Percentiles rank a stretch among this genome's conserved stretches.
phyloP scores from a whole-genome alignment of 2,329 filamentous ascomycete genomes.

The Colletotrichum orchidophilum region DNA sequence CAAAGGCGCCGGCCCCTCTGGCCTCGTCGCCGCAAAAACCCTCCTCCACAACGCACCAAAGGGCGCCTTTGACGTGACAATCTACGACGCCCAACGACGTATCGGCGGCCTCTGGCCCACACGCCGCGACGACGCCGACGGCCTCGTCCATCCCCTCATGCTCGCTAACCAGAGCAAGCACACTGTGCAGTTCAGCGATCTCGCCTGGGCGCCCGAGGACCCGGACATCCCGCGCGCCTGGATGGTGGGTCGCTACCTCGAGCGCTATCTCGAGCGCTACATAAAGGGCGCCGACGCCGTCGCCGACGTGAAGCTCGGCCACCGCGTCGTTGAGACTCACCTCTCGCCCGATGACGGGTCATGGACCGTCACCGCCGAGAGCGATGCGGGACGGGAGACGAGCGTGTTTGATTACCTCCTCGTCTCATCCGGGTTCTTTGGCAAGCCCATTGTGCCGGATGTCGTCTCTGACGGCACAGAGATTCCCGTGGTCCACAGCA shows the following conservation, averaged over 20 bases:
- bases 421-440: slow-evolving; percentile 81
- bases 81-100: slow-evolving; percentile 73
- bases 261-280: slow-evolving; percentile 70
- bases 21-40: slow-evolving; percentile 77
- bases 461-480: slow-evolving; percentile 44
- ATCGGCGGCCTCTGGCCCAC: slow-evolving; percentile 84
- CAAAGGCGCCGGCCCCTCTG: slow-evolving; percentile 74
- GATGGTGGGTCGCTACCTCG: slow-evolving; percentile 79
- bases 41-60: slow-evolving; percentile 68
- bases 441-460: slow-evolving; percentile 63
- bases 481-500: slow-evolving; percentile 73
- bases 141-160: slow-evolving; percentile 73
- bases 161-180: slow-evolving; percentile 80
- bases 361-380: slow-evolving; percentile 53
- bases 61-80: slow-evolving; percentile 70
- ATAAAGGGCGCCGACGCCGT: slow-evolving; percentile 30
- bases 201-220: slow-evolving; percentile 71
- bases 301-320: slow-evolving; percentile 59
- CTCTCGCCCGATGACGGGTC: slow-evolving; percentile 41
- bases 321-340: slow-evolving; percentile 53
- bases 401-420: slow-evolving; percentile 76
- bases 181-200: slow-evolving; percentile 77
- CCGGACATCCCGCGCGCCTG: slow-evolving; percentile 80
- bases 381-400: slow-evolving; percentile 48
- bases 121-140: slow-evolving; percentile 55